Evolutionary conservation across 2,329 filamentous ascomycete species (phyloP), one percentile per base, ranked within the genome.

Genomic region (Pseudogymnoascus sp.): DNA sequence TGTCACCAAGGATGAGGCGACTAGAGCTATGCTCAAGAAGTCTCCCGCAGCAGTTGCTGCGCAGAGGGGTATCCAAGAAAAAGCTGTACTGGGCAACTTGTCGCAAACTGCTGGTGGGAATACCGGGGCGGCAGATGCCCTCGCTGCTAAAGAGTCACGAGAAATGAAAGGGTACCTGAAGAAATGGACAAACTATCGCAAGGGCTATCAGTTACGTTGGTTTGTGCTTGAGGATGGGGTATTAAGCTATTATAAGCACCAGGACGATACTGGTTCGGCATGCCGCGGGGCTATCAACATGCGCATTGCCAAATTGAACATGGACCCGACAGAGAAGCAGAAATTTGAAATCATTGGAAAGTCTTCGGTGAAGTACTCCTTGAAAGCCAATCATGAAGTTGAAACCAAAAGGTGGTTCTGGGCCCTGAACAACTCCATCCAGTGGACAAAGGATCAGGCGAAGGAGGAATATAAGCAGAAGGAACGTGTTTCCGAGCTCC

Each of bases 151-250:
- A 65, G 94, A 99, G 70, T 88, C 89, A 15, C 82, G 92, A 55
- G 92, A 97, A 74, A 97, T 99, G 89, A 96, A 95, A 76, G 94
- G 94, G 5, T 99, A 97, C 72, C 78, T 99, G 60, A 97, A 96
- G 76, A 99, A 99, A 73, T 99, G 94, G 94, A 99, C 94, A 55
- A 99, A 99, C 72, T 99, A 99, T 72, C 92, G 92, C 19, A 92
- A 89, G 70, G 94, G 94, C 7, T 99, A 96, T 76, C 96, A 99
- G 75, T 74, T 99, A 64, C 82, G 94, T 62, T 99, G 92, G 92
- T 99, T 99, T 71, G 94, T 97, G 12, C 82, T 99, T 7, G 94
- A 99, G 71, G 94, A 99, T 71, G 94, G 94, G 10, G 92, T 99
- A 10, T 74, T 99, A 65, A 97, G 94, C 74, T 99, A 99, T 76